Percentiles rank a stretch among this genome's conserved stretches.
Evolutionary conservation across 1,284 basidiomycete genomes (phyloP).

Genomic region (Ustilago cynodontis): DNA sequence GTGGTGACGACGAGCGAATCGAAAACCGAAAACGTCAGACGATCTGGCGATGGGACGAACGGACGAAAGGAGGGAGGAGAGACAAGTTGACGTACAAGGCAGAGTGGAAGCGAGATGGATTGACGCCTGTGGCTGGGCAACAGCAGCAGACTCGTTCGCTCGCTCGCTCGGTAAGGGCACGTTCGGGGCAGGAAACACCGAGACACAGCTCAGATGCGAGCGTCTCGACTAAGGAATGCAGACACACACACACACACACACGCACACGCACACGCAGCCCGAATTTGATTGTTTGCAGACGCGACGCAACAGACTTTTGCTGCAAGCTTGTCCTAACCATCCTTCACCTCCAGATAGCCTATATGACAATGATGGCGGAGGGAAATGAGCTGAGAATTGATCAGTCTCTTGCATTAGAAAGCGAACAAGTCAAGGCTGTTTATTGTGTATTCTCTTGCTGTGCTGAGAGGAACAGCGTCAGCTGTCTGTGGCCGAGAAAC

Average conservation of each 20-base stretch:
- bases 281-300: background rate
- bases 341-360: background rate
- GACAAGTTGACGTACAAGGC: too few relatives aligned
- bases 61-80: conserved; percentile 4
- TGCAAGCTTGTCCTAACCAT: background rate
- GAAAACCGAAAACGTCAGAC: conserved; percentile 8
- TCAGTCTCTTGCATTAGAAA: too few relatives aligned
- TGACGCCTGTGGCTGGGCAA: background rate
- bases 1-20: background rate
- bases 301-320: background rate
- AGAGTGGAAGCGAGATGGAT: conserved; percentile 13
- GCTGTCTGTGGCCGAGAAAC: background rate
- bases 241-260: background rate
- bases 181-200: conserved; percentile 11
- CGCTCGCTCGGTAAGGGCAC: background rate
- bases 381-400: too few relatives aligned
- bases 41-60: background rate
- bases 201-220: conserved; percentile 12
- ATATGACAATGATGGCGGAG: too few relatives aligned
- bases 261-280: conserved; percentile 12
- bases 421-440: background rate
- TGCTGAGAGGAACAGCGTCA: background rate
- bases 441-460: background rate
- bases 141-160: too few relatives aligned
- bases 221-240: conserved; percentile 14